phyloP scores from a whole-genome alignment of 2,329 filamentous ascomycete species.

The Zopfia rhizophila region DNA sequence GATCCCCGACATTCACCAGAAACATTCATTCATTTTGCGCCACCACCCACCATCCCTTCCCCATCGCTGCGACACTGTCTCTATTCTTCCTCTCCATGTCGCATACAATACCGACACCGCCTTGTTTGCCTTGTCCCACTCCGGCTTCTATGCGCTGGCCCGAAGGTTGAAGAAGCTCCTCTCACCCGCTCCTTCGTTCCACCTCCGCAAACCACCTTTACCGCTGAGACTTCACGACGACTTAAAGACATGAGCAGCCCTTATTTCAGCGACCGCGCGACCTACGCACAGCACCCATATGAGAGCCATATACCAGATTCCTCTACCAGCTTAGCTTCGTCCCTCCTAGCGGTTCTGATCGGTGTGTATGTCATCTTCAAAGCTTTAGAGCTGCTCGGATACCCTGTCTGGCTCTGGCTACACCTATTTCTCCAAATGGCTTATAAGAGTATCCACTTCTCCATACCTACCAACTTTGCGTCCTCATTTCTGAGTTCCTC shows the following conservation, averaged over 20 bases:
- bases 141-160: slow-evolving; percentile 42
- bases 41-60: slow-evolving; percentile 21
- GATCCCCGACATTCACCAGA: slow-evolving; percentile 28
- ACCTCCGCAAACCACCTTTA: background rate
- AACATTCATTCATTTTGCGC: slow-evolving; percentile 18
- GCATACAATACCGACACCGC: slow-evolving; percentile 36
- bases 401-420: slow-evolving; percentile 32
- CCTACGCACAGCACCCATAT: slow-evolving; percentile 20
- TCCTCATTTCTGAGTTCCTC: slow-evolving; percentile 3
- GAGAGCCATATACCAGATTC: background rate
- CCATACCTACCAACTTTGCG: too few relatives aligned
- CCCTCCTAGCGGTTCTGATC: slow-evolving; percentile 31
- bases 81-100: slow-evolving; percentile 43
- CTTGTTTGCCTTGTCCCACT: slow-evolving; percentile 41
- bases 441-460: slow-evolving; percentile 23
- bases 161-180: slow-evolving; percentile 38
- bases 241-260: slow-evolving; percentile 33
- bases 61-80: slow-evolving; percentile 6
- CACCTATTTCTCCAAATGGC: slow-evolving; percentile 60
- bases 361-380: slow-evolving; percentile 42
- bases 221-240: background rate
- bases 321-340: slow-evolving; percentile 19
- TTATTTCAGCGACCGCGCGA: slow-evolving; percentile 11
- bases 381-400: slow-evolving; percentile 39
- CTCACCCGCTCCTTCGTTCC: background rate